These are phyloP conservation scores for Infundibulicybe gibba DNA, from an alignment of 768 basidiomycete genomes.

Conservation along the genomic window DNA sequence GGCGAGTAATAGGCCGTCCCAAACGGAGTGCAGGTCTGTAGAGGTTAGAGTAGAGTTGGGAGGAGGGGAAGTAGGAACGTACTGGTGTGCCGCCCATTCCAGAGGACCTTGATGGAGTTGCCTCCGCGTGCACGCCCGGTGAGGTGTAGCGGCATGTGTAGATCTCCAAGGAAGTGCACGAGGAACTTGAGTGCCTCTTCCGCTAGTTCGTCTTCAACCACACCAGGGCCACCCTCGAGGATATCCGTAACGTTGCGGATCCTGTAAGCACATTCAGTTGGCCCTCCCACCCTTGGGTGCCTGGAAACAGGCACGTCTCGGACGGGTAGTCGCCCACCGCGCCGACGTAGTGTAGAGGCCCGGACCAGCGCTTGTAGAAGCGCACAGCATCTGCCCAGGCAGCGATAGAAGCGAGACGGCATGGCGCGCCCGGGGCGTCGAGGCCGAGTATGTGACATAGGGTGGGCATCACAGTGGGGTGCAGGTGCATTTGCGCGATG, in stretches of 20 bases:
- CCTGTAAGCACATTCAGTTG: constrained; percentile 67
- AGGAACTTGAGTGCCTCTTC: constrained; percentile 90
- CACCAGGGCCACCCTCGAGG: constrained; percentile 30
- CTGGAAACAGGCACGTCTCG: constrained; percentile 74
- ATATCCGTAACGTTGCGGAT: constrained; percentile 73
- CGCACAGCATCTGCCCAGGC: constrained; percentile 84
- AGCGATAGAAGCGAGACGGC: constrained; percentile 81
- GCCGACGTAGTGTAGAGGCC: constrained; percentile 71
- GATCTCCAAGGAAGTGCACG: constrained; percentile 89
- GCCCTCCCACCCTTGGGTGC: constrained; percentile 70
- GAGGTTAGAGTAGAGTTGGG: neutral
- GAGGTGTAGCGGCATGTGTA: constrained; percentile 93
- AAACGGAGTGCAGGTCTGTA: constrained; percentile 78
- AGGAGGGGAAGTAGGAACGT: constrained; percentile 16
- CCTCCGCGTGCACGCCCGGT: constrained; percentile 87
- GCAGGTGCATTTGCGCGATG: constrained; percentile 89
- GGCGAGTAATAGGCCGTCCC: constrained; percentile 83
- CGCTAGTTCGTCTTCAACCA: constrained; percentile 30
- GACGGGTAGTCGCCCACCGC: constrained; percentile 76
- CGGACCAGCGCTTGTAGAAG: constrained; percentile 66
- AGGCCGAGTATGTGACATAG: constrained; percentile 71
- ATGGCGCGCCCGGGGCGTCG: constrained; percentile 37
- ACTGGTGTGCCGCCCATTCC: constrained; percentile 73
- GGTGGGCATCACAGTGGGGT: constrained; percentile 62
- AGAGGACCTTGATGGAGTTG: constrained; percentile 73